These are phyloP conservation scores for Narthecium ossifragum DNA, from an alignment of 106 monocot species.

Conservation along the genomic window DNA sequence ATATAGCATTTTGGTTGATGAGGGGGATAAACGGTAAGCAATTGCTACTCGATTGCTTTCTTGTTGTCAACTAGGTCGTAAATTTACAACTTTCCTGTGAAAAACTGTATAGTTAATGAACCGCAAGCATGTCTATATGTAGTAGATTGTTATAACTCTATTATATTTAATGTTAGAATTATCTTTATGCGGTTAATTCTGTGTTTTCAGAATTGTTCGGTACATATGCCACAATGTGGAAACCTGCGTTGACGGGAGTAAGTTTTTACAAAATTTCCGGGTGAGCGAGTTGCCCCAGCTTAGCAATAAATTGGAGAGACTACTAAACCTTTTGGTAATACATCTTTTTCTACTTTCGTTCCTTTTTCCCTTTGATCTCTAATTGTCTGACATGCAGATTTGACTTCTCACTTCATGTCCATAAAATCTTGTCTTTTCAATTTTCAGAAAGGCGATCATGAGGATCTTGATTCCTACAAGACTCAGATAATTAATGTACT, in stretches of 20 bases:
- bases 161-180: too few species aligned
- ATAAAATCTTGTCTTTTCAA: not conserved
- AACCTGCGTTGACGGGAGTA: constrained; percentile 24
- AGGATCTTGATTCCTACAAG: constrained; percentile 43
- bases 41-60: constrained; percentile 1
- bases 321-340: constrained; percentile 72
- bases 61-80: too few species aligned
- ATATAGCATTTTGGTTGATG: constrained; percentile 44
- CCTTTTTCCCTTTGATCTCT: not conserved
- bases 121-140: too few species aligned
- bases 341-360: not conserved
- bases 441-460: constrained; percentile 38
- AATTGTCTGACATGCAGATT: not conserved
- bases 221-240: constrained; percentile 35
- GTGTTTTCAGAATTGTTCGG: constrained; percentile 44
- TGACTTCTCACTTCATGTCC: not conserved
- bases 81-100: too few species aligned
- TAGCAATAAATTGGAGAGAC: constrained; percentile 71
- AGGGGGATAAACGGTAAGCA: constrained; percentile 56
- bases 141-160: too few species aligned
- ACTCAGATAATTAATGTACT: constrained; percentile 81
- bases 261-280: constrained; percentile 61
- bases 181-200: not conserved
- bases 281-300: constrained; percentile 86
- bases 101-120: too few species aligned